These are phyloP conservation scores for Trichoderma afroharzianum DNA, from an alignment of 2,329 filamentous ascomycete genomes.

Conservation along the genomic window DNA sequence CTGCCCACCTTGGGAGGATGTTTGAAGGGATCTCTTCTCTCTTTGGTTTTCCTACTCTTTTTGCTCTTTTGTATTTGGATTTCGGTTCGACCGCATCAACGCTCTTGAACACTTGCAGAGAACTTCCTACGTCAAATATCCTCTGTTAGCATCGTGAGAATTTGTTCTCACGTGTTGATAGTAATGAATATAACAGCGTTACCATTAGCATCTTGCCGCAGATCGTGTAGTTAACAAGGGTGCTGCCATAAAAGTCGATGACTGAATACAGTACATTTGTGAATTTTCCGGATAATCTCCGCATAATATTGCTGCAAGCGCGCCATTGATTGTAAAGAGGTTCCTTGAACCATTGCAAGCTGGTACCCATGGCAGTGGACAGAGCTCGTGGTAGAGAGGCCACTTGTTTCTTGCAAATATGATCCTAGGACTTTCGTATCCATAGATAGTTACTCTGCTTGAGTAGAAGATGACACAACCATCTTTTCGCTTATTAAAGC, in stretches of 20 bases:
- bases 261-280: background rate
- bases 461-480: no score
- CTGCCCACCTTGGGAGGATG: background rate
- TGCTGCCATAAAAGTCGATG: no score
- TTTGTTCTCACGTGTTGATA: background rate
- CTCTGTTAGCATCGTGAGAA: background rate
- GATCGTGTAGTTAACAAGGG: background rate
- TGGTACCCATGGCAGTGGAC: no score
- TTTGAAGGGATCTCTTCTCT: background rate
- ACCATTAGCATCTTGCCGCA: background rate
- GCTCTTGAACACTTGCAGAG: background rate
- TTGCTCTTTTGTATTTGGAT: background rate
- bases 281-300: background rate
- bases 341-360: background rate
- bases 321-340: background rate
- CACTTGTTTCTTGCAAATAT: no score
- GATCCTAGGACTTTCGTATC: no score
- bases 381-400: no score
- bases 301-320: background rate
- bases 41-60: background rate
- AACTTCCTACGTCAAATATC: background rate
- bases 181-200: background rate
- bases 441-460: no score
- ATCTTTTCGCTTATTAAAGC: no score
- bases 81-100: background rate